Conservation (phyloP, 1,284 basidiomycete genomes). For the Hortiboletus rubellus region DNA sequence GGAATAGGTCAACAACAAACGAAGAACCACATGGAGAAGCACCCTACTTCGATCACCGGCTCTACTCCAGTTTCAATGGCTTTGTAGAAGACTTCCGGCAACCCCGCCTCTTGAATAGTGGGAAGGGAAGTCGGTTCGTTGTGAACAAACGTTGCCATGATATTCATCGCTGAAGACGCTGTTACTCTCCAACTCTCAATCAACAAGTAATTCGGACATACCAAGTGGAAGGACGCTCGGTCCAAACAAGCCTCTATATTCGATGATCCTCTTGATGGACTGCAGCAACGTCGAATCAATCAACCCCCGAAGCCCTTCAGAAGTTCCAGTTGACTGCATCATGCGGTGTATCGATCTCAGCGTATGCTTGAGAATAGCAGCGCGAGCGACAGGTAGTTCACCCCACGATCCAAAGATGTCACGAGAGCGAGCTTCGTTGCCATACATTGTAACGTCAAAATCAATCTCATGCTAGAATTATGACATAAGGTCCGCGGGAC, state of each 20-base stretch:
- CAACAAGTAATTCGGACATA: slow-evolving; percentile 31
- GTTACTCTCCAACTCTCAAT: slow-evolving; percentile 8
- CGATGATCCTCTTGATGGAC: slow-evolving; percentile 88
- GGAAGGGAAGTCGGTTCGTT: slow-evolving; percentile 96
- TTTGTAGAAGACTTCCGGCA: slow-evolving; percentile 90
- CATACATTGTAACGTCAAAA: slow-evolving; percentile 60
- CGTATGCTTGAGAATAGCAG: slow-evolving; percentile 85
- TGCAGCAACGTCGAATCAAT: slow-evolving; percentile 89
- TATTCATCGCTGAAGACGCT: slow-evolving; percentile 75
- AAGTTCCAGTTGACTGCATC: slow-evolving; percentile 93
- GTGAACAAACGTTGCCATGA: slow-evolving; percentile 98
- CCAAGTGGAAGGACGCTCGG: slow-evolving; percentile 83
- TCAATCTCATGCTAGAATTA: slow-evolving; percentile 66
- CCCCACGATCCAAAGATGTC: slow-evolving; percentile 60
- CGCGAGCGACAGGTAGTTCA: slow-evolving; percentile 62
- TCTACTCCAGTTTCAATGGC: slow-evolving; percentile 86
- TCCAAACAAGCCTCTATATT: slow-evolving; percentile 83
- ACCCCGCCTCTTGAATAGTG: slow-evolving; percentile 88
- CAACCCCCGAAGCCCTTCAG: slow-evolving; percentile 92
- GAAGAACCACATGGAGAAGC: neutral
- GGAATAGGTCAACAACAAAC: slow-evolving; percentile 3
- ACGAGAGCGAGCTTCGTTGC: slow-evolving; percentile 42
- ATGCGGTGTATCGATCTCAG: slow-evolving; percentile 93
- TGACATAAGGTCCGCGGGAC: slow-evolving; percentile 4
- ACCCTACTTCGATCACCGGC: slow-evolving; percentile 77